Evolutionary conservation across 306 rosid genomes (phyloP).

Genomic region (Trifolium dubium): DNA sequence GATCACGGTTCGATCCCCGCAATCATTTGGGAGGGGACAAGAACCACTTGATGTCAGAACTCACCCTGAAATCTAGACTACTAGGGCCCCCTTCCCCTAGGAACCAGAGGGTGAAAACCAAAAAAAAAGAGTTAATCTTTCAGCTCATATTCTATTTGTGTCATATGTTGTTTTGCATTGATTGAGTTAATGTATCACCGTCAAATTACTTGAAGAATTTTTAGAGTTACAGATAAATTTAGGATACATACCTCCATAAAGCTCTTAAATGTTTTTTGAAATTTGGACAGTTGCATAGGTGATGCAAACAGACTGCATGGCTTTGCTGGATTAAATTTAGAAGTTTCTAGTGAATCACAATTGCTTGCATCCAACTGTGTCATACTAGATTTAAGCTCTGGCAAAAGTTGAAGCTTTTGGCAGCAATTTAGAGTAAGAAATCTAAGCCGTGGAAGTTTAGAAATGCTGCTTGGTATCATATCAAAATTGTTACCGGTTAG

Average conservation of each 20-base stretch:
- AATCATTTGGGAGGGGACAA: too few relatives aligned
- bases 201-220: neutral
- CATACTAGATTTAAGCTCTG: conserved; percentile 22
- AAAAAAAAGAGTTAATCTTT: too few relatives aligned
- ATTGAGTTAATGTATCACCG: neutral
- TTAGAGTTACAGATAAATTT: neutral
- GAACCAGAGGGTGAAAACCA: too few relatives aligned
- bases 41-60: too few relatives aligned
- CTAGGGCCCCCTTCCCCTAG: too few relatives aligned
- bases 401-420: neutral
- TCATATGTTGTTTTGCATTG: neutral
- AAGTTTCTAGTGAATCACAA: conserved; percentile 20
- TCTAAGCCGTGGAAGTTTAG: conserved; percentile 1
- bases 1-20: too few relatives aligned
- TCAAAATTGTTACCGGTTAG: conserved; percentile 28
- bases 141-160: too few relatives aligned
- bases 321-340: conserved; percentile 7
- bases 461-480: neutral
- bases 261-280: neutral
- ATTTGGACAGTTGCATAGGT: neutral
- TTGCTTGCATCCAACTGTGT: neutral
- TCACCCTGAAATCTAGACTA: too few relatives aligned
- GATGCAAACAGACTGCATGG: conserved; percentile 19
- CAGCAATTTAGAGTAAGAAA: neutral
- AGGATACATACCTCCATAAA: neutral